phyloP scores from a whole-genome alignment of 176 grass and related monocot genomes.

The Raddia distichophylla region DNA sequence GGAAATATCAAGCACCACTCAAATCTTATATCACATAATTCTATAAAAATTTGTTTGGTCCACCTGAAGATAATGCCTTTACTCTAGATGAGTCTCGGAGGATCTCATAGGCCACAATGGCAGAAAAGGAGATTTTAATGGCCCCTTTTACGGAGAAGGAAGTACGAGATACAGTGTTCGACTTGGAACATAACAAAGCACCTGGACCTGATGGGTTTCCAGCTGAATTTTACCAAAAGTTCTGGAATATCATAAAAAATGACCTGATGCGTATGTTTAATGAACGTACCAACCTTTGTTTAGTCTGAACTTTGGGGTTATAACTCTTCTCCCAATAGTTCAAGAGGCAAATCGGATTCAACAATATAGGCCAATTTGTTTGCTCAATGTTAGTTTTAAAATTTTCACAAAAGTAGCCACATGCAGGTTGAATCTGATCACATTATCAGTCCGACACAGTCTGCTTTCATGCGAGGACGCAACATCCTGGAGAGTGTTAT shows the following conservation, averaged over 20 bases:
- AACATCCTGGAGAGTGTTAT: not conserved
- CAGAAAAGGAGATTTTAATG: not conserved
- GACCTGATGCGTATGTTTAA: too few species aligned
- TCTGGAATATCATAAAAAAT: too few species aligned
- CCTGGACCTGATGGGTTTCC: not conserved
- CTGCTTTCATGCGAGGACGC: not conserved
- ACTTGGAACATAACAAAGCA: not conserved
- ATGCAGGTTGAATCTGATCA: rapidly evolving
- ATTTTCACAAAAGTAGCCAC: not conserved
- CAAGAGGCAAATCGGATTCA: not conserved
- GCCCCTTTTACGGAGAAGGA: not conserved
- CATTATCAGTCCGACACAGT: not conserved
- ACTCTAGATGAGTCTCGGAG: too few species aligned
- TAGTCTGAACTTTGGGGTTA: not conserved
- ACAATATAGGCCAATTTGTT: not conserved
- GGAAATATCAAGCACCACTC: too few species aligned
- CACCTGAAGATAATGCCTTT: too few species aligned
- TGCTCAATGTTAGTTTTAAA: not conserved
- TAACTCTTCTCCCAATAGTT: not conserved
- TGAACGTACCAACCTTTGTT: too few species aligned
- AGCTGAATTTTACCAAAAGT: too few species aligned
- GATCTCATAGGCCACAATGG: too few species aligned
- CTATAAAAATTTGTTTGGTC: too few species aligned
- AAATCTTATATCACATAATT: too few species aligned
- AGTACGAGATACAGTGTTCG: not conserved